phyloP scores from a whole-genome alignment of 257 asterid species.

The Solanum appendiculatum region DNA sequence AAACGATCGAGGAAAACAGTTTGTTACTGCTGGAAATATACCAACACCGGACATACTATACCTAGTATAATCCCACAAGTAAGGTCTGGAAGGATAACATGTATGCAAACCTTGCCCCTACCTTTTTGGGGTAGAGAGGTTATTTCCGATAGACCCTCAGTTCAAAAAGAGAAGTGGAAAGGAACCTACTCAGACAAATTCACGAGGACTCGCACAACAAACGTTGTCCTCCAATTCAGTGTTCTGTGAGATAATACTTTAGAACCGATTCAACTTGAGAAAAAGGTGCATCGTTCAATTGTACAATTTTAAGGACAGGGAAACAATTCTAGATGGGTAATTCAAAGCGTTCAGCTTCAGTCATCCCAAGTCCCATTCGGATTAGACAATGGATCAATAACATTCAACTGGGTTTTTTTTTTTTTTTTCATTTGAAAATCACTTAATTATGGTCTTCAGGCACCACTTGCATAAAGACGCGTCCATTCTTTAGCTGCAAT shows the following conservation, averaged over 20 bases:
- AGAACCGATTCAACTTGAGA: background rate
- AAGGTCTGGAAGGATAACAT: too few relatives aligned
- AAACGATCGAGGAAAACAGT: background rate
- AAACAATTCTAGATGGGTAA: background rate
- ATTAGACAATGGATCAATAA: background rate
- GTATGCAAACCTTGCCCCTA: background rate
- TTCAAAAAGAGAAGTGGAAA: background rate
- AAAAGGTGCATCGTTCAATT: constrained; percentile 15
- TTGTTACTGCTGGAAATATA: background rate
- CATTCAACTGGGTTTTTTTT: background rate
- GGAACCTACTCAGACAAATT: background rate
- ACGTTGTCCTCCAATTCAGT: background rate
- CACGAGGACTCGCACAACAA: background rate
- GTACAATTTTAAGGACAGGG: constrained; percentile 26
- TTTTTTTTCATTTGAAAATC: background rate
- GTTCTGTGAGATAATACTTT: background rate
- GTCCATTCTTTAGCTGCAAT: constrained; percentile 36
- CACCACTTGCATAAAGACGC: constrained; percentile 22
- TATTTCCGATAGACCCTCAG: background rate
- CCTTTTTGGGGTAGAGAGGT: background rate
- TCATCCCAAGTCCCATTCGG: background rate
- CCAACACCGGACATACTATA: background rate
- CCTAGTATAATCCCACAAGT: background rate
- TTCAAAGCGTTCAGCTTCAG: background rate
- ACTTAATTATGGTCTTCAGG: constrained; percentile 2